A percentile compares a stretch with the other conserved stretches of the same genome.
Evolutionary conservation across 1,284 basidiomycete species (phyloP).

Genomic region (Apiotrichum domesticum): DNA sequence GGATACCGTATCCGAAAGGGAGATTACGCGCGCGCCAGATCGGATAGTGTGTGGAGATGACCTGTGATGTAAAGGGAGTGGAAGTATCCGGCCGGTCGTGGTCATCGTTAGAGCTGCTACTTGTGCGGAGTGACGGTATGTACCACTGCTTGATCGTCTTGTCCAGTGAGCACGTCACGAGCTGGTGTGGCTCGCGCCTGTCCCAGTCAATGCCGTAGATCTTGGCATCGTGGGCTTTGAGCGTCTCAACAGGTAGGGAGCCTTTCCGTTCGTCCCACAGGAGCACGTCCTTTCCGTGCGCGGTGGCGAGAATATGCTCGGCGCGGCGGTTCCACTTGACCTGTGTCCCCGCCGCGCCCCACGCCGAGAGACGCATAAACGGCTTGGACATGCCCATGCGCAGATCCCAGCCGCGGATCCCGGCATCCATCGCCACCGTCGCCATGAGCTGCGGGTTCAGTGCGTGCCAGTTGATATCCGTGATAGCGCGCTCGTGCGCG

Average conservation of each 20-base stretch:
- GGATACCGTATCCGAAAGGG: constrained; percentile 84
- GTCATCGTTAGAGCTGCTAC: constrained; percentile 3
- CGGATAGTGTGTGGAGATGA: constrained; percentile 73
- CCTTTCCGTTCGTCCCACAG: constrained; percentile 61
- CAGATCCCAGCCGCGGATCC: constrained; percentile 69
- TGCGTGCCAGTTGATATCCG: constrained; percentile 94
- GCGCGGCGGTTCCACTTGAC: constrained; percentile 92
- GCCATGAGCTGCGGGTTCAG: constrained; percentile 62
- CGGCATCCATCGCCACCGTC: constrained; percentile 50
- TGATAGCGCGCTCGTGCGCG: constrained; percentile 85
- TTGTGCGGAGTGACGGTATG: constrained; percentile 34
- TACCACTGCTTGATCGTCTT: constrained; percentile 85
- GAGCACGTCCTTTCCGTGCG: constrained; percentile 62
- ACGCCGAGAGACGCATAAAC: constrained; percentile 46
- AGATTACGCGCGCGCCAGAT: constrained; percentile 90
- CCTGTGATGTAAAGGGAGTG: constrained; percentile 47
- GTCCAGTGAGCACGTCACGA: constrained; percentile 88
- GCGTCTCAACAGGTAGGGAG: constrained; percentile 67
- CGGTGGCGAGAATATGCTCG: constrained; percentile 75
- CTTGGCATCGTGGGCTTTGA: constrained; percentile 75
- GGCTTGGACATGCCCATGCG: constrained; percentile 41
- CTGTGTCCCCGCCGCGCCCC: constrained; percentile 59
- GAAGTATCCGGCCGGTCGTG: constrained; percentile 18
- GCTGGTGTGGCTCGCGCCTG: constrained; percentile 61
- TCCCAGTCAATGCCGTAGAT: constrained; percentile 97